Conservation (phyloP, 352 stramenopile genomes). For the Phytophthora citricola region DNA sequence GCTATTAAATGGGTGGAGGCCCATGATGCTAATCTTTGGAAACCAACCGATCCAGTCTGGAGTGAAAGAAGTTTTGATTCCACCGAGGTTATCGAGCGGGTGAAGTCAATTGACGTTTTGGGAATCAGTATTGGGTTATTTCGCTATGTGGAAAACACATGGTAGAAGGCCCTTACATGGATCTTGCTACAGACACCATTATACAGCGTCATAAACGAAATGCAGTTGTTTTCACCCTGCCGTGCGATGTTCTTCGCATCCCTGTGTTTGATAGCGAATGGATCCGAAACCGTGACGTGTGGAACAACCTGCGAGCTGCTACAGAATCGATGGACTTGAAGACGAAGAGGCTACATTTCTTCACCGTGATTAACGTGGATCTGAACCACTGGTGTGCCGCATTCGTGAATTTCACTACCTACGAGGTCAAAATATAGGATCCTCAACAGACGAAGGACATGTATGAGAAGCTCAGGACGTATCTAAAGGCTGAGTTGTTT, state of each 20-base stretch:
- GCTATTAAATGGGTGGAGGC: constrained; percentile 3
- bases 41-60: background rate
- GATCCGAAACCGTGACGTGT: constrained; percentile 7
- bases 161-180: constrained; percentile 6
- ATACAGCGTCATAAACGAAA: background rate
- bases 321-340: too few relatives aligned
- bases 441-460: background rate
- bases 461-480: background rate
- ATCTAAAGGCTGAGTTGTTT: constrained; percentile 10
- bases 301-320: background rate
- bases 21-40: background rate
- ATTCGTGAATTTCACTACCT: background rate
- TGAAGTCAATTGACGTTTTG: constrained; percentile 7
- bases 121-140: constrained; percentile 3
- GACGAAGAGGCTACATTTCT: too few relatives aligned
- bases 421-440: background rate
- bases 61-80: background rate
- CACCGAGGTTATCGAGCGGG: background rate
- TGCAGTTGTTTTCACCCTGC: constrained; percentile 8
- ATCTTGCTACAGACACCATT: background rate
- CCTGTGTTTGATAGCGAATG: constrained; percentile 3
- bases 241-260: constrained; percentile 2
- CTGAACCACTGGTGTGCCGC: constrained; percentile 23
- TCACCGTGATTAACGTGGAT: constrained; percentile 1
- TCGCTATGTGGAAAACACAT: constrained; percentile 7